Percentiles rank a stretch among this genome's conserved stretches.
Evolutionary conservation across 1,284 basidiomycete genomes (phyloP).

Genomic region (Dichomitus squalens): DNA sequence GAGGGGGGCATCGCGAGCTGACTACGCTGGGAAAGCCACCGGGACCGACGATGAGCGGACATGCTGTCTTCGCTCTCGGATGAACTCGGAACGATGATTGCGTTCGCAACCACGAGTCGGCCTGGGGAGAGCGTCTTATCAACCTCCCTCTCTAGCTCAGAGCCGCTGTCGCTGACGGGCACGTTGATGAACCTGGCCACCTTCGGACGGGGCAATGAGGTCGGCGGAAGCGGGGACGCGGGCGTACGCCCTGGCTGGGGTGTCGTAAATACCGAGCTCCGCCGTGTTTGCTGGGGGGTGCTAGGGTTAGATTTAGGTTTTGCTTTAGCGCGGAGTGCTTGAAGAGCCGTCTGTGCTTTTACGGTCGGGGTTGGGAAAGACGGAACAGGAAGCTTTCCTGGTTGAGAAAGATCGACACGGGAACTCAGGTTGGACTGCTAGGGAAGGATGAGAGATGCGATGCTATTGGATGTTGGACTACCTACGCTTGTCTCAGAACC

Average conservation of each 20-base stretch:
- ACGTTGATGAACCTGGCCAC: background rate
- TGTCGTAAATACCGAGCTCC: constrained; percentile 6
- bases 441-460: background rate
- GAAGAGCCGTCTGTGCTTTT: constrained; percentile 4
- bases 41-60: constrained; percentile 2
- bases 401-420: background rate
- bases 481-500: constrained; percentile 8
- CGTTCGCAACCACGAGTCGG: constrained; percentile 56
- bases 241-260: constrained; percentile 5
- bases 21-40: background rate
- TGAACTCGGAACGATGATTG: constrained; percentile 47
- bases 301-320: constrained; percentile 22
- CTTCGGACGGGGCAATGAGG: constrained; percentile 21
- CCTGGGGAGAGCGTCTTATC: constrained; percentile 35
- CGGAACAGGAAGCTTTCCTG: background rate
- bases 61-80: constrained; percentile 40
- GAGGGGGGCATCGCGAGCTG: background rate
- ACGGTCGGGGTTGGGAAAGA: background rate
- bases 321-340: background rate
- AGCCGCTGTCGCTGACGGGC: constrained; percentile 28
- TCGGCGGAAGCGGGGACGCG: constrained; percentile 4
- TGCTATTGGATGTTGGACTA: background rate
- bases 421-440: background rate
- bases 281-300: constrained; percentile 14
- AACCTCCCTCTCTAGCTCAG: constrained; percentile 32